A percentile compares a stretch with the other conserved stretches of the same genome.
Conservation (phyloP, 495 filamentous ascomycete species). For the Penicillium arizonense region DNA sequence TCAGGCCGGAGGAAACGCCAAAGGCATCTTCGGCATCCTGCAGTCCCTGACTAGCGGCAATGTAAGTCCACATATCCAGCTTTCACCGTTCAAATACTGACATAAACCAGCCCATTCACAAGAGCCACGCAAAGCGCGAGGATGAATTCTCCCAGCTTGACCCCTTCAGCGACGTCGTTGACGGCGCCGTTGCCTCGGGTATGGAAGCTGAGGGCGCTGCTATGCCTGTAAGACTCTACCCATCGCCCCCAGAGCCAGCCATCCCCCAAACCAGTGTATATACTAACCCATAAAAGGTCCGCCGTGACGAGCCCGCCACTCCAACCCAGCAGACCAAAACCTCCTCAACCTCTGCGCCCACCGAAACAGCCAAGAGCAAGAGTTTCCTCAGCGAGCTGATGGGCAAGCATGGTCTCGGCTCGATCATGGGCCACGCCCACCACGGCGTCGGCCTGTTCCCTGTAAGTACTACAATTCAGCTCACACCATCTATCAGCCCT, state of each 20-base stretch:
- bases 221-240: not conserved
- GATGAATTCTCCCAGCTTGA: not conserved
- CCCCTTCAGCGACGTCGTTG: not conserved
- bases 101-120: not conserved
- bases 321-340: not conserved
- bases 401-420: conserved; percentile 16
- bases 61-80: not conserved
- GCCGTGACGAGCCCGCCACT: not conserved
- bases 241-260: too few relatives aligned
- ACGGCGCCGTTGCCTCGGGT: not conserved
- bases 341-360: too few relatives aligned
- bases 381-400: conserved; percentile 10
- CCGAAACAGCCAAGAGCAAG: too few relatives aligned
- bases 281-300: not conserved
- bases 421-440: conserved; percentile 14
- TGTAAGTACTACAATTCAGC: conserved; percentile 5
- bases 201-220: not conserved
- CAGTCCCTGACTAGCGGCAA: conserved; percentile 6
- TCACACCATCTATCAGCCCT: not conserved
- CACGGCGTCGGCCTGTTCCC: conserved; percentile 25
- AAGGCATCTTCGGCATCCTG: conserved; percentile 4
- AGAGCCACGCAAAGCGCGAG: conserved; percentile 2
- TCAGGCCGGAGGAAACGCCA: not conserved
- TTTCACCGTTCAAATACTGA: not conserved
- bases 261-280: not conserved